Evolutionary conservation across 1,139 yeast species (phyloP).

Genomic region (Geotrichum aggregatum): DNA sequence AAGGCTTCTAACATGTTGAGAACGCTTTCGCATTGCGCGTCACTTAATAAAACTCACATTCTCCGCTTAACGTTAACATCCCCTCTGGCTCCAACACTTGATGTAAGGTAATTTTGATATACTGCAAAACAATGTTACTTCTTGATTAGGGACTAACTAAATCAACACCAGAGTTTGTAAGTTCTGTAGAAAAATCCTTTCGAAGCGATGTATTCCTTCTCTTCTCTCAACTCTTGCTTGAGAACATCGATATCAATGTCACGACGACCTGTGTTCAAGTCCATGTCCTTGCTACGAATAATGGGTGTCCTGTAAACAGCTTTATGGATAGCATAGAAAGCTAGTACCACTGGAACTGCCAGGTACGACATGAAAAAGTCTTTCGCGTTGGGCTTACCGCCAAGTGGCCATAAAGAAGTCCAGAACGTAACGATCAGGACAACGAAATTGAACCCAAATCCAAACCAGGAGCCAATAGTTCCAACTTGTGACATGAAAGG

Average conservation of each 20-base stretch:
- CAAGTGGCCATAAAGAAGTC: slow-evolving; percentile 68
- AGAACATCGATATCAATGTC: slow-evolving; percentile 51
- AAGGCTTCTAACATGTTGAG: too few relatives aligned
- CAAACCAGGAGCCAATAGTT: slow-evolving; percentile 63
- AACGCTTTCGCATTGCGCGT: too few relatives aligned
- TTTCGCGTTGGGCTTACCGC: slow-evolving; percentile 42
- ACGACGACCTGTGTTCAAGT: slow-evolving; percentile 52
- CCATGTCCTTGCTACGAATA: slow-evolving; percentile 39
- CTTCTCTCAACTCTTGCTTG: slow-evolving; percentile 49
- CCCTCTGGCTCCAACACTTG: too few relatives aligned
- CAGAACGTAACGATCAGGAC: slow-evolving; percentile 78
- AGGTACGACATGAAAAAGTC: slow-evolving; percentile 53
- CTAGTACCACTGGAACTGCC: slow-evolving; percentile 51
- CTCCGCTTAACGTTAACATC: too few relatives aligned
- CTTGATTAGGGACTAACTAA: too few relatives aligned
- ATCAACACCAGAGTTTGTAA: slow-evolving; percentile 46
- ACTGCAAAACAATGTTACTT: too few relatives aligned
- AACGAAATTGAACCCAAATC: slow-evolving; percentile 55
- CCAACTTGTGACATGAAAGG: slow-evolving; percentile 72
- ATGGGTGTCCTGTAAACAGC: slow-evolving; percentile 44
- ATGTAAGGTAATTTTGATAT: too few relatives aligned
- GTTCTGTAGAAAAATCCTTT: slow-evolving; percentile 40
- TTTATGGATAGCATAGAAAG: slow-evolving; percentile 51
- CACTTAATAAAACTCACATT: too few relatives aligned
- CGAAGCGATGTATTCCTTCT: slow-evolving; percentile 38